Evolutionary conservation across 495 filamentous ascomycete species (phyloP), one percentile per base, ranked within the genome.

Genomic region (Tuber microsphaerosporum): DNA sequence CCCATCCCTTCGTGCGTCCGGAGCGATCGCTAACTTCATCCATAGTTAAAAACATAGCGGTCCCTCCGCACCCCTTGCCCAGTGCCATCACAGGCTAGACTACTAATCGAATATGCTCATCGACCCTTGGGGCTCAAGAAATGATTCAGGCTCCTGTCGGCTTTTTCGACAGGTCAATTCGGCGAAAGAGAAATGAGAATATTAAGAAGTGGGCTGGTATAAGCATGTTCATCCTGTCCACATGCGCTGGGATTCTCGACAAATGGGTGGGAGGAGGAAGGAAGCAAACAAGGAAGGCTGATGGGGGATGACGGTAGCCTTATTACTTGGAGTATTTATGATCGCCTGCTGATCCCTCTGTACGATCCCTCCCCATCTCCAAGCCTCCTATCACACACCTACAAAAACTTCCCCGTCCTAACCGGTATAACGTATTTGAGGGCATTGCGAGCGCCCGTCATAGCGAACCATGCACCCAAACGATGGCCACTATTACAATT

Each of bases 351-450:
- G 10, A 56, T 75, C 74, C 9, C 31, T 75, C 14, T 75, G 74
- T 75, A 73, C 19, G 74, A 17, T 42, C 31, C n/a, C 37, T 17
- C 42, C 37, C 34, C 2, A 22, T 14, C 19, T 12, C 65, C 20
- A 42, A 16, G 10, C 0, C 87, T 86, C 7, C 85, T 90, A 39
- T 89, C 84, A 79, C 77, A 83, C 51, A 85, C 87, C 37, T 84
- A 89, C 69, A 70, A 84, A 37, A 89, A 88, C 31, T 78, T 86
- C 34, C 82, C 83, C 1, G 79, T 81, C 0, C 84, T 92, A 22
- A 84, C 83, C 5, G 85, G 91, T n/a, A 88, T 85, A 37, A 37
- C 34, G 34, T 37, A 37, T 37, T 37, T 2, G 1, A 37, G 34
- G 34, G 2, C 34, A 37, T 37, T 1, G 34, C 34, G 34, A 37